phyloP scores from a whole-genome alignment of 2,329 filamentous ascomycete genomes.

The Calonectria pseudoturangicola region DNA sequence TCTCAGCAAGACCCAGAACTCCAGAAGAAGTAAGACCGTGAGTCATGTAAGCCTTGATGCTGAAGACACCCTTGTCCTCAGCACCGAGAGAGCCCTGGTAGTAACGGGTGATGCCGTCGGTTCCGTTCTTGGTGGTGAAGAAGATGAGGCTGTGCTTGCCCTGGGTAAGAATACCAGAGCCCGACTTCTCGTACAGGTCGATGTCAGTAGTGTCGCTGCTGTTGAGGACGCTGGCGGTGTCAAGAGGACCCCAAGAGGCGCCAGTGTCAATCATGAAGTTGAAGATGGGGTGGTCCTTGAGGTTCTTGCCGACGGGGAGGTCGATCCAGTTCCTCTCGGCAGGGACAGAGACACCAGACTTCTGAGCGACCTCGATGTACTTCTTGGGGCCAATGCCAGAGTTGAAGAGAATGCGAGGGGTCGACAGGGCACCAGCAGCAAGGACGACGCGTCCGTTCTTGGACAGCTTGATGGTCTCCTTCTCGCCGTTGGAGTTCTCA shows the following conservation, averaged over 20 bases:
- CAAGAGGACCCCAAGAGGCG: conserved; percentile 30
- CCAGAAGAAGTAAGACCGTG: conserved; percentile 77
- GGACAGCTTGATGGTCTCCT: conserved; percentile 75
- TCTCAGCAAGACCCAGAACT: conserved; percentile 74
- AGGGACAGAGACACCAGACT: conserved; percentile 71
- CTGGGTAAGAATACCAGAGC: conserved; percentile 77
- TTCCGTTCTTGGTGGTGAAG: conserved; percentile 72
- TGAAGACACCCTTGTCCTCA: conserved; percentile 73
- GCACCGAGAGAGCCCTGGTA: conserved; percentile 81
- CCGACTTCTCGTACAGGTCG: conserved; percentile 75
- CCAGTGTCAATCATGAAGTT: conserved; percentile 51
- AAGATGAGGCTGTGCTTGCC: conserved; percentile 77
- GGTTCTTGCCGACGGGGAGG: conserved; percentile 74
- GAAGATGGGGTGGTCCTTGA: conserved; percentile 72
- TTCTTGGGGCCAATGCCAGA: conserved; percentile 77
- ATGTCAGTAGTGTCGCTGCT: conserved; percentile 73
- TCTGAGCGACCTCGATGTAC: conserved; percentile 71
- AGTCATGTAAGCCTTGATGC: conserved; percentile 77
- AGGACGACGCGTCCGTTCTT: conserved; percentile 78
- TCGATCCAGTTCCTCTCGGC: conserved; percentile 71
- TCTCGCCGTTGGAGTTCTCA: conserved; percentile 70
- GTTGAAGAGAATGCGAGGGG: conserved; percentile 77
- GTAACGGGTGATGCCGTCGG: conserved; percentile 77
- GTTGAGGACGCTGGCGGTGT: conserved; percentile 68
- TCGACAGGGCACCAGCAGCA: conserved; percentile 80